Evolutionary conservation across 768 basidiomycete genomes (phyloP).

Genomic region (Hygrophoropsis aurantiaca): DNA sequence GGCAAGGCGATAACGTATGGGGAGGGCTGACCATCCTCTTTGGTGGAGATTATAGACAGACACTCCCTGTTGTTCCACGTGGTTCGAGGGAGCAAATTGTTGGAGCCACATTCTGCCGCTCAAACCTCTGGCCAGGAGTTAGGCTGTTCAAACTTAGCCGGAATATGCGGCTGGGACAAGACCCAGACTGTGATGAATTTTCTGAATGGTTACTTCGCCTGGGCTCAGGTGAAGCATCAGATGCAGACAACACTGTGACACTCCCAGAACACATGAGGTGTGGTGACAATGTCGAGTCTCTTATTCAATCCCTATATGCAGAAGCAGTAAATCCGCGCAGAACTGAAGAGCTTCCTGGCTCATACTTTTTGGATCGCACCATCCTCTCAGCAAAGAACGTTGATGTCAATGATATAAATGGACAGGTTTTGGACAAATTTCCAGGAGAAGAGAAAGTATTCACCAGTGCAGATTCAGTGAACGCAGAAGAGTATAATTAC

Average conservation of each 20-base stretch:
- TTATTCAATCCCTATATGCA: constrained; percentile 29
- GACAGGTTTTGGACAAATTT: constrained; percentile 20
- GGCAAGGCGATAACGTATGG: constrained; percentile 30
- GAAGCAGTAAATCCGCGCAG: constrained; percentile 9
- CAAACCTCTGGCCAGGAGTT: constrained; percentile 37
- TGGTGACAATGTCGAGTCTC: constrained; percentile 13
- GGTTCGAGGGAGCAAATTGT: constrained; percentile 40
- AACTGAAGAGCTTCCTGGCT: constrained; percentile 13
- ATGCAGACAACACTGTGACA: constrained; percentile 16
- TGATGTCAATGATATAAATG: constrained; percentile 33
- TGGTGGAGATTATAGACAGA: constrained; percentile 52
- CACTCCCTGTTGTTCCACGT: constrained; percentile 40
- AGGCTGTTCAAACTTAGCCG: constrained; percentile 30
- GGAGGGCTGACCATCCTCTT: constrained; percentile 46
- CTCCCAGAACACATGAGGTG: constrained; percentile 28
- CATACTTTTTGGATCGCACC: constrained; percentile 28
- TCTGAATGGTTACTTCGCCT: constrained; percentile 38
- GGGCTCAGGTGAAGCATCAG: constrained; percentile 29
- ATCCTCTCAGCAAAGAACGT: constrained; percentile 30
- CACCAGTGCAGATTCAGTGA: constrained; percentile 30
- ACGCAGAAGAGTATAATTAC: constrained; percentile 20
- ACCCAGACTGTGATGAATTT: constrained; percentile 27
- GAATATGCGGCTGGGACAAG: constrained; percentile 42
- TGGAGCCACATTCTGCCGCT: constrained; percentile 32
- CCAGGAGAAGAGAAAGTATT: constrained; percentile 19